These are phyloP conservation scores for Chlorella sorokiniana DNA, from an alignment of 139 green algal genomes.

Conservation along the genomic window DNA sequence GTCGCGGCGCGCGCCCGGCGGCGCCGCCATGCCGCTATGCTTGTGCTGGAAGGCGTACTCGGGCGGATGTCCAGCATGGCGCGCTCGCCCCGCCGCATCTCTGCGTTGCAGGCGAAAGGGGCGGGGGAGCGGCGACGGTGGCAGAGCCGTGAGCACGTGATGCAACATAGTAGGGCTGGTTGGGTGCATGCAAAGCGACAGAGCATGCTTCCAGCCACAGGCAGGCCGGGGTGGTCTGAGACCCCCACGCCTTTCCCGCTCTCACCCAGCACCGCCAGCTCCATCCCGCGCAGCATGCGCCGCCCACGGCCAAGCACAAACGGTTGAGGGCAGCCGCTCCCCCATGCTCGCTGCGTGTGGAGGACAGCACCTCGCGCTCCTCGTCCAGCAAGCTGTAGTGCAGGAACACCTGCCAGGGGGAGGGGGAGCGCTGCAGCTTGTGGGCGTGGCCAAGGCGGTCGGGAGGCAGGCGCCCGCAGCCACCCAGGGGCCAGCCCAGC, in stretches of 20 bases:
- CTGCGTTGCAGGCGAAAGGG: constrained; percentile 16
- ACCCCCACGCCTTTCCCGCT: neutral
- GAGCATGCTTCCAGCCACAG: neutral
- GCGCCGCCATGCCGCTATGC: constrained; percentile 62
- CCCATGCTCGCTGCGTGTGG: constrained; percentile 58
- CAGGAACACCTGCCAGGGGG: constrained; percentile 31
- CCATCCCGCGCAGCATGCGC: constrained; percentile 70
- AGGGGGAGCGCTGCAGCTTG: neutral
- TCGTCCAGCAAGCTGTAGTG: constrained; percentile 32
- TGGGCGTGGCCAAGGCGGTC: neutral
- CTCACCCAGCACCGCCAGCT: constrained; percentile 73
- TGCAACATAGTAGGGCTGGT: no score
- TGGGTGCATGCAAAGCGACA: no score
- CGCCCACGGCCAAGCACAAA: constrained; percentile 70
- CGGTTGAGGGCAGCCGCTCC: constrained; percentile 63
- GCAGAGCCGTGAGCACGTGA: constrained; percentile 9
- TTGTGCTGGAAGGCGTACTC: constrained; percentile 71
- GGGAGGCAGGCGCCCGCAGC: no score
- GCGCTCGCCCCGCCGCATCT: constrained; percentile 61
- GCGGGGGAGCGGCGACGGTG: neutral
- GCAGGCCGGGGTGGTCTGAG: no score
- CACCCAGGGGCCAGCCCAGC: neutral
- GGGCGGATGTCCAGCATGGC: constrained; percentile 64
- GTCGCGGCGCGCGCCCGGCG: constrained; percentile 34
- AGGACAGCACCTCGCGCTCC: constrained; percentile 57